Conservation (phyloP, 2,329 filamentous ascomycete species). For the Microdochium paspali region DNA sequence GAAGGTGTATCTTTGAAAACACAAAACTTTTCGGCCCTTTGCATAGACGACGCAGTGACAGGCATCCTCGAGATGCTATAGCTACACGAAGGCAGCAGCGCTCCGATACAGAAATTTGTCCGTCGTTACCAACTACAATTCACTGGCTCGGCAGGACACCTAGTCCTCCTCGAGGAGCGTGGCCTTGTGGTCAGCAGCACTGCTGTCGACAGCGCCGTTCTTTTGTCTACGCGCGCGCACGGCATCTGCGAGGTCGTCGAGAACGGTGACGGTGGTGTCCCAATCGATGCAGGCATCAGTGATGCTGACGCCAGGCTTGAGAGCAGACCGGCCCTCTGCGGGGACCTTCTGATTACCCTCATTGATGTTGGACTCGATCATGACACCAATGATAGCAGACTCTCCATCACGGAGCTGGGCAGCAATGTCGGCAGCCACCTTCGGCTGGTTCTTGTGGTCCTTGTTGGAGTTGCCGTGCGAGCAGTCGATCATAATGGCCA, state of each 20-base stretch:
- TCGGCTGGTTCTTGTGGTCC: constrained; percentile 94
- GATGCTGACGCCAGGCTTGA: constrained; percentile 88
- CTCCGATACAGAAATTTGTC: not conserved
- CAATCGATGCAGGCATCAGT: constrained; percentile 95
- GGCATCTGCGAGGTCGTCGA: constrained; percentile 79
- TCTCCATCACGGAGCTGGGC: constrained; percentile 86
- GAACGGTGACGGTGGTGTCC: constrained; percentile 71
- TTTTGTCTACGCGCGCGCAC: constrained; percentile 64
- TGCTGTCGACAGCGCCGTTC: constrained; percentile 22
- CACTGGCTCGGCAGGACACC: constrained; percentile 1
- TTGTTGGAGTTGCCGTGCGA: constrained; percentile 98
- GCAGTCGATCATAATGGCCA: constrained; percentile 97
- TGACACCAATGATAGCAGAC: constrained; percentile 84
- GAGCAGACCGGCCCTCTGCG: constrained; percentile 62
- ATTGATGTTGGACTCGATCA: constrained; percentile 98
- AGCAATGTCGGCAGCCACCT: constrained; percentile 72
- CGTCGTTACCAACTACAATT: not conserved
- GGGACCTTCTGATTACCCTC: constrained; percentile 87
- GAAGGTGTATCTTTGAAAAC: not conserved
- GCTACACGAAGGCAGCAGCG: too few relatives aligned
- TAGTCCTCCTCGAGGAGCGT: constrained; percentile 44
- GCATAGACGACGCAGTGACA: too few relatives aligned
- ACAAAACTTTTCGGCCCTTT: not conserved
- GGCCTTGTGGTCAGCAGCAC: constrained; percentile 24
- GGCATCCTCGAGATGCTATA: too few relatives aligned